These are phyloP conservation scores for Amoebophrya sp. DNA, from an alignment of 169 alveolate species.

Conservation along the genomic window DNA sequence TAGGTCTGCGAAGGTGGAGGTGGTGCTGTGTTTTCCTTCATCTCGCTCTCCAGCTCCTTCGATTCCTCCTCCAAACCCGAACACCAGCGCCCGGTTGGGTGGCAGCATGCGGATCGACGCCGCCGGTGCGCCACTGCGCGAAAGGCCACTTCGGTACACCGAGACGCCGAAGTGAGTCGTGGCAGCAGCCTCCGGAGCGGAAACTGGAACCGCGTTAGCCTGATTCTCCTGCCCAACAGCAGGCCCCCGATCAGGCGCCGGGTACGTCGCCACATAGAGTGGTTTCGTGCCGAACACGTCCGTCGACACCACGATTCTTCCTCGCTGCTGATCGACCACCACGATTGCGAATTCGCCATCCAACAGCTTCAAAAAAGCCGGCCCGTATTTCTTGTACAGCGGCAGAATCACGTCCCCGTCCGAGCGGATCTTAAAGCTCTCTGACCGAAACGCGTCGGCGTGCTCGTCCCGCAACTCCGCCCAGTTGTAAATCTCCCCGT, in stretches of 20 bases:
- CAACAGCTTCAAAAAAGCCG: background rate
- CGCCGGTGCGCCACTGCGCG: background rate
- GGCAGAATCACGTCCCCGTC: background rate
- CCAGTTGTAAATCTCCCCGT: constrained; percentile 14
- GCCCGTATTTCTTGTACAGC: background rate
- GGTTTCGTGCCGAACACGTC: constrained; percentile 11
- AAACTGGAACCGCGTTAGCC: no score
- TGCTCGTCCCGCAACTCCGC: background rate
- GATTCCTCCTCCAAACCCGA: background rate
- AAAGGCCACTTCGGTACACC: background rate
- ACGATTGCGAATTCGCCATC: constrained; percentile 12
- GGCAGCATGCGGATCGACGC: background rate
- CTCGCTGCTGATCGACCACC: background rate
- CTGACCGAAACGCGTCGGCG: no score
- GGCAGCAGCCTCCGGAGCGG: no score
- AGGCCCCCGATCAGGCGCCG: no score
- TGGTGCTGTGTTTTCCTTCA: background rate
- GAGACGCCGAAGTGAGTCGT: background rate
- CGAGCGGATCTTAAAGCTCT: background rate
- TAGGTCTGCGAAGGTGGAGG: no score
- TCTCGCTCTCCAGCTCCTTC: background rate
- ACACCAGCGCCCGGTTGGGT: background rate
- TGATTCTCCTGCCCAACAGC: no score
- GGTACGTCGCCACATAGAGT: background rate
- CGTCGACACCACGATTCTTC: background rate